Evolutionary conservation across 1,284 basidiomycete genomes (phyloP), one percentile per base, ranked within the genome.

Genomic region (Hemileia vastatrix): DNA sequence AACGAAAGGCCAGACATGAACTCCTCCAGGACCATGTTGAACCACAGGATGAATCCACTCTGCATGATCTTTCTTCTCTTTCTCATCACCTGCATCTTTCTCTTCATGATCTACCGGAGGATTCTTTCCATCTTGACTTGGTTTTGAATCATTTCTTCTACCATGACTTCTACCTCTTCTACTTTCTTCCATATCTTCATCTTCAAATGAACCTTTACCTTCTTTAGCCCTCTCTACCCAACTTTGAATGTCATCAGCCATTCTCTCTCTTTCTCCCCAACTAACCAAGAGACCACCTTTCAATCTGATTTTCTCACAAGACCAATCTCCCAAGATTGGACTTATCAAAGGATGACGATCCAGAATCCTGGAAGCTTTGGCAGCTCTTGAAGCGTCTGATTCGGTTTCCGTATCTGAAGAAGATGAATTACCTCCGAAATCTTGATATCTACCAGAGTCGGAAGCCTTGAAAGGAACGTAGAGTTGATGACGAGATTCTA

Each of bases 1-100:
- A 27, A 73, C 71, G 32, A 75, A 73, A 2, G 73, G 73, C 73
- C 73, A 75, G 15, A 72, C 71, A 44, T 75, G 73, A 13, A 75
- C 72, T 8, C 73, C 73, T 4, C 65, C 67, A 1, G 69, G 67
- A 0, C 72, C 72, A 43, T 66, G 67, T 53, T 74, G 71, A 19
- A 74, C 68, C 6, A 65, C 64, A 9, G 66, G 69, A n/a, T 67
- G 67, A 8, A 72, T 52, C 64, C 65, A 71, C 21, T 68, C 64
- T 5, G 54, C 58, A 2, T 33, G 18, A 47, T 47, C n/a, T 6
- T 40, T 32, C 55, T 44, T 44, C 55, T 57, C 55, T 40, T 31
- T 45, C 6, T 57, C 55, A 21, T 40, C 50, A 15, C 31, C 19
- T 31, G 43, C 18, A 19, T n/a, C 43, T 6, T 65, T 40, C 15